Base-by-base conservation (phyloP, 2,329 filamentous ascomycete genomes). In the Trichophyton schoenleinii region DNA sequence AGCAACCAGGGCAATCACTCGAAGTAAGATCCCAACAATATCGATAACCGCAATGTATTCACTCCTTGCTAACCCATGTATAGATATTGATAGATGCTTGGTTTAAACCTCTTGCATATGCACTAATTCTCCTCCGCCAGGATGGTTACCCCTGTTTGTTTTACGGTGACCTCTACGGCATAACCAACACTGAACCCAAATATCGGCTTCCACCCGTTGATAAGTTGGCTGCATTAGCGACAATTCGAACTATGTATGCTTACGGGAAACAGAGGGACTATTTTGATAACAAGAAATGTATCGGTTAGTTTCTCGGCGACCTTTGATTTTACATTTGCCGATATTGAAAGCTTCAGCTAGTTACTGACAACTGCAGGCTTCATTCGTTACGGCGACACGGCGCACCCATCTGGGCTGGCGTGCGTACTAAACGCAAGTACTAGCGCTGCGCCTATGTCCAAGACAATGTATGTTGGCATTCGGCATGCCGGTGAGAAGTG, bases 71-170 rank as follows among this genome's bases (percentile, higher is more conserved):
- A 15, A 34, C 20, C 20, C 31, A 41, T 36, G 34, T 6, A 34
- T 58, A 81, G 66, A 82, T 83, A 0, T 81, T 81, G 1, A 81
- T 90, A 46, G 79, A 83, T 61, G 77, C 79, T 28, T 85, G 82
- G 74, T 87, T 90, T 76, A 88, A 88, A 71, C 81, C 85, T 0
- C 77, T 89, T 15, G 87, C 86, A 11, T 89, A 90, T 70, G 76
- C 85, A 0, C 78, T 90, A 52, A 88, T 89, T 61, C 80, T 91
- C 1, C 81, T 90, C 28, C 80, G 84, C 11, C 72, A 78, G 58
- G 75, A 81, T 38, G 85, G 85, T 15, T 79, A 83, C 31, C 86
- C 86, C 0, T 88, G 83, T 66, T 75, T 88, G 41, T 89, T 89
- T 70, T 89, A 85, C 69, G 85, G 86, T 25, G 86, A 89, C 68